Conservation (phyloP, 1,284 basidiomycete species). For the Thecaphora frezii region DNA sequence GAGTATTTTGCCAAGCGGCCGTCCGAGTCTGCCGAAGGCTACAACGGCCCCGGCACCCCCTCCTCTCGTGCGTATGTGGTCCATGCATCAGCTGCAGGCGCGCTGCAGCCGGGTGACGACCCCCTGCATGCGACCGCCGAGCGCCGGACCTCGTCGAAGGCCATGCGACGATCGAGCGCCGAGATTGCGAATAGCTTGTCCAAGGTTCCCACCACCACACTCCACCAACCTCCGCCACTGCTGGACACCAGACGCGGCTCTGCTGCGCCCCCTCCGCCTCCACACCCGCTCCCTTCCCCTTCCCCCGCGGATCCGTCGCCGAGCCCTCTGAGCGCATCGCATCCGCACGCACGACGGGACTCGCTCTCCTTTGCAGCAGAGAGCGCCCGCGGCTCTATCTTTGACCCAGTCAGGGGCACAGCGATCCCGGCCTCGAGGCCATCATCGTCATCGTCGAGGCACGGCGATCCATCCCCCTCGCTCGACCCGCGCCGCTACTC, state of each 20-base stretch:
- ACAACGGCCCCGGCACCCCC: background rate
- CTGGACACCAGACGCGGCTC: too few relatives aligned
- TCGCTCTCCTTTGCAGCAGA: too few relatives aligned
- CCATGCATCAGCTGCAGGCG: background rate
- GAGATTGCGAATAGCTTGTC: too few relatives aligned
- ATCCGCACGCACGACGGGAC: background rate
- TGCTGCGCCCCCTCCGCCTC: too few relatives aligned
- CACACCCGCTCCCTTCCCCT: too few relatives aligned
- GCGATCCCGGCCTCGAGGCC: background rate
- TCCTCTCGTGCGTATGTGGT: conserved; percentile 2
- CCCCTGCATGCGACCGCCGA: too few relatives aligned
- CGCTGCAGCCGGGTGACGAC: background rate
- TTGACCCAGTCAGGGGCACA: background rate
- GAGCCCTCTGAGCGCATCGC: background rate
- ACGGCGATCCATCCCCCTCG: background rate
- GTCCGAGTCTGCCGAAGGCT: background rate
- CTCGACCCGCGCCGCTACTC: background rate
- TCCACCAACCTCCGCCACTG: too few relatives aligned
- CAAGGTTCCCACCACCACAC: too few relatives aligned
- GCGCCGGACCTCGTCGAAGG: too few relatives aligned
- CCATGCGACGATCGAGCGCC: too few relatives aligned
- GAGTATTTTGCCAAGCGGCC: background rate
- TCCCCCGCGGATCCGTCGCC: too few relatives aligned
- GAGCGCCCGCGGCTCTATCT: background rate
- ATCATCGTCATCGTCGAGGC: background rate